Percentiles rank a stretch among this genome's conserved stretches.
These are phyloP conservation scores for Mortierella sp. DNA, from an alignment of 371 early-diverging fungal genomes.

Conservation along the genomic window DNA sequence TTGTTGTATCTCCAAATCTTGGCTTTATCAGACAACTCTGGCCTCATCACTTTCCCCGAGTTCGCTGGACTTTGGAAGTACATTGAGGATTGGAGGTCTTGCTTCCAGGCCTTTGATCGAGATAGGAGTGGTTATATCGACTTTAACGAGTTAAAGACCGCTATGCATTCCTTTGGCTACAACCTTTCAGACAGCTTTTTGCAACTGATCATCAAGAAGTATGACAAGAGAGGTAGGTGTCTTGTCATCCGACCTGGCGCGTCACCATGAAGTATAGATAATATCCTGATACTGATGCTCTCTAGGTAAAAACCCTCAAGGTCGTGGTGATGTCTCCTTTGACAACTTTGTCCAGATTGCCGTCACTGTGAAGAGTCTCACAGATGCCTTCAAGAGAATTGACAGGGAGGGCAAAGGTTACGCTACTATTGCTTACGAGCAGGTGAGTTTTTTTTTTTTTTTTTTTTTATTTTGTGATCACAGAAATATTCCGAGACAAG, in stretches of 20 bases:
- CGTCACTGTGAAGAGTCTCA: constrained; percentile 77
- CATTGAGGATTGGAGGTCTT: constrained; percentile 79
- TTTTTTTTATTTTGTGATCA: not conserved
- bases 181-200: constrained; percentile 70
- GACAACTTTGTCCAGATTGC: constrained; percentile 80
- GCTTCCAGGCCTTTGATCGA: constrained; percentile 75
- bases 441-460: constrained; percentile 39
- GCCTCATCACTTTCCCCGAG: constrained; percentile 73
- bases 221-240: constrained; percentile 70
- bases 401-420: constrained; percentile 74
- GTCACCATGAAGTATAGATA: not conserved
- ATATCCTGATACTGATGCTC: constrained; percentile 32
- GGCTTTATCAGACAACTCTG: constrained; percentile 66
- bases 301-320: constrained; percentile 45
- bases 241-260: not conserved
- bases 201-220: constrained; percentile 68
- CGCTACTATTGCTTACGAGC: constrained; percentile 72
- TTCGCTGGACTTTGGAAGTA: constrained; percentile 75
- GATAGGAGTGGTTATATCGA: constrained; percentile 78
- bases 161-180: constrained; percentile 77
- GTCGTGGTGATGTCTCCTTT: constrained; percentile 69
- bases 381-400: constrained; percentile 72
- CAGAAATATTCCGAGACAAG: not conserved
- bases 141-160: constrained; percentile 70
- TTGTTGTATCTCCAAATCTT: not conserved